These are phyloP conservation scores for Xylaria sp. DNA, from an alignment of 2,329 filamentous ascomycete species.

Conservation along the genomic window DNA sequence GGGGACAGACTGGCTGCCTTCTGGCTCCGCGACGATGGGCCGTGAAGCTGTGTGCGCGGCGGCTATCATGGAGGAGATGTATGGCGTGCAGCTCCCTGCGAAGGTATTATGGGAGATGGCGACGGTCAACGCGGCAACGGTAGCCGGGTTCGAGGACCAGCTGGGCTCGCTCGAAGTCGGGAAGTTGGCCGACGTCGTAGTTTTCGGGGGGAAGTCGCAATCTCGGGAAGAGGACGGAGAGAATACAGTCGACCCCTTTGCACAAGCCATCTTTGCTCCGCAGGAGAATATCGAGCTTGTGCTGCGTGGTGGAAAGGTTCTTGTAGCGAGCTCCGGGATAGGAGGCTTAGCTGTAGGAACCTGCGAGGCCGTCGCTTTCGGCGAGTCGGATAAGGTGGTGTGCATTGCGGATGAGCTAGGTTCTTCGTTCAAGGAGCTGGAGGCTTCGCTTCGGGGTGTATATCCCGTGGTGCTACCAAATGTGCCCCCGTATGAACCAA, in stretches of 20 bases:
- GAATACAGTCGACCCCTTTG: conserved; percentile 32
- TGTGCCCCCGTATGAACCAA: conserved; percentile 54
- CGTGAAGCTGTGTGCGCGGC: conserved; percentile 44
- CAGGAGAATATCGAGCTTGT: conserved; percentile 46
- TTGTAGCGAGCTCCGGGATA: conserved; percentile 38
- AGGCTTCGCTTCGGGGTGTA: conserved; percentile 39
- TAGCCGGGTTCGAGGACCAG: conserved; percentile 53
- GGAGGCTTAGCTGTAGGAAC: conserved; percentile 21
- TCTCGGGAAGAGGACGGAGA: neutral
- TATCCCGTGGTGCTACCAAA: conserved; percentile 52
- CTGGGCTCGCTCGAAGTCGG: conserved; percentile 57
- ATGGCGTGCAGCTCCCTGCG: conserved; percentile 33
- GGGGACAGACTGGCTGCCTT: conserved; percentile 49
- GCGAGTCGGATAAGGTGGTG: conserved; percentile 34
- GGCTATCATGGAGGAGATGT: conserved; percentile 33
- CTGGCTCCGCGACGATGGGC: conserved; percentile 47
- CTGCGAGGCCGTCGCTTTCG: conserved; percentile 42
- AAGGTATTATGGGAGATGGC: conserved; percentile 52
- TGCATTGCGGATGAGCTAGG: conserved; percentile 46
- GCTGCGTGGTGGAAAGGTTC: conserved; percentile 44
- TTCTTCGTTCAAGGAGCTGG: conserved; percentile 40
- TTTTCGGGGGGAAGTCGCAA: conserved; percentile 50
- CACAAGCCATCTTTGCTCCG: conserved; percentile 41
- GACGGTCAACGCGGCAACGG: conserved; percentile 57
- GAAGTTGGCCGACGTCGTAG: conserved; percentile 57